Evolutionary conservation across 805 yeast genomes (phyloP).

Genomic region (Kodamaea leandrae): DNA sequence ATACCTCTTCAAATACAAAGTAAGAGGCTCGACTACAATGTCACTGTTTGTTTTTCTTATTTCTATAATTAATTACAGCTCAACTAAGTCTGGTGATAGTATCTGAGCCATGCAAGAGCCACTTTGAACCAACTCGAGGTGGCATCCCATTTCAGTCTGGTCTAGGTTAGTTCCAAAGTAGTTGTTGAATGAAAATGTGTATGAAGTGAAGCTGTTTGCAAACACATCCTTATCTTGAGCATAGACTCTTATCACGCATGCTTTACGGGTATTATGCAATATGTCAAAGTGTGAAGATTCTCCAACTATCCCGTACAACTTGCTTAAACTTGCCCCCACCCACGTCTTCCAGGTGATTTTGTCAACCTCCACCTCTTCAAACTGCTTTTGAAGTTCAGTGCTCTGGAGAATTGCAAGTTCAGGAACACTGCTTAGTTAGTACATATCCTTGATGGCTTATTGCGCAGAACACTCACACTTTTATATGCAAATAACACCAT

Average conservation of each 20-base stretch:
- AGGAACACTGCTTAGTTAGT: conserved; percentile 14
- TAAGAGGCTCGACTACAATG: too few species aligned
- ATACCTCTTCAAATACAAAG: too few species aligned
- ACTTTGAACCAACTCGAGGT: conserved; percentile 7
- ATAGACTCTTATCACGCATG: conserved; percentile 26
- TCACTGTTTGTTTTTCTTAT: neutral
- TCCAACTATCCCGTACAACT: conserved; percentile 19
- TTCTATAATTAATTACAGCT: neutral
- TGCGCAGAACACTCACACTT: conserved; percentile 14
- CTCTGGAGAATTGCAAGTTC: conserved; percentile 10
- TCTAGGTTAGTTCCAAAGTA: conserved; percentile 5
- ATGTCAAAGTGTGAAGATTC: conserved; percentile 19
- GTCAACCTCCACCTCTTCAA: conserved; percentile 8
- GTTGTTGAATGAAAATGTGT: conserved; percentile 27
- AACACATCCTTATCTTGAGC: conserved; percentile 29
- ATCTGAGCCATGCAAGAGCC: conserved; percentile 5
- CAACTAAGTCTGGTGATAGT: conserved; percentile 3
- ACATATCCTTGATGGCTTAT: neutral
- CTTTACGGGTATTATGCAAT: conserved; percentile 10
- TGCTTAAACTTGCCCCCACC: conserved; percentile 14
- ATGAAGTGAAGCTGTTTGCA: conserved; percentile 29
- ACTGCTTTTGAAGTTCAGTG: neutral
- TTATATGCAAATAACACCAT: conserved; percentile 18
- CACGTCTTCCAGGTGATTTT: conserved; percentile 20
- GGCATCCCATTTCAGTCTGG: conserved; percentile 8